phyloP scores from a whole-genome alignment of 495 filamentous ascomycete genomes.

The Cenococcum geophilum region DNA sequence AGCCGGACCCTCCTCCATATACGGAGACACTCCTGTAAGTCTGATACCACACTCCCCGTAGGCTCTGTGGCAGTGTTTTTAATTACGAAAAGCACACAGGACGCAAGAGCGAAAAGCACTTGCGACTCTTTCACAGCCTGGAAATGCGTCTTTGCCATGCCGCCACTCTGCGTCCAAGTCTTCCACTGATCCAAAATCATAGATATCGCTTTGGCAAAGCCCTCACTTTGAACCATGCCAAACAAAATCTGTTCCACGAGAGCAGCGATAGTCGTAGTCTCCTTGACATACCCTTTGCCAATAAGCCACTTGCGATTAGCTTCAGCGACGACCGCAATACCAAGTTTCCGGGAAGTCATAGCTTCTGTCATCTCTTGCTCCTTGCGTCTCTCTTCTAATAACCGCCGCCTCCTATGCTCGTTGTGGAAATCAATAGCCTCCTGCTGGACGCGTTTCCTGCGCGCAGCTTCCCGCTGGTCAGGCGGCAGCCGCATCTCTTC shows the following conservation, averaged over 20 bases:
- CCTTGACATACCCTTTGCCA: constrained; percentile 30
- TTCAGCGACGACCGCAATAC: constrained; percentile 46
- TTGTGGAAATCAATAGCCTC: constrained; percentile 29
- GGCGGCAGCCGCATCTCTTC: constrained; percentile 46
- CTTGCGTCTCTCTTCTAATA: constrained; percentile 37
- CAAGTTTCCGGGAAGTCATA: constrained; percentile 51
- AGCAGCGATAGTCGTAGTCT: constrained; percentile 32
- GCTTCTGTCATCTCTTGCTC: constrained; percentile 49
- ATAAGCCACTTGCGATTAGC: constrained; percentile 47
- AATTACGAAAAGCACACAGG: constrained; percentile 48
- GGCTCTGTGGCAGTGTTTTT: constrained; percentile 44
- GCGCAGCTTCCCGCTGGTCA: constrained; percentile 38
- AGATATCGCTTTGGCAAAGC: constrained; percentile 42
- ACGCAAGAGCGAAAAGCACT: constrained; percentile 48
- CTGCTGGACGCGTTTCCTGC: constrained; percentile 41
- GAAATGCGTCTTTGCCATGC: constrained; percentile 51
- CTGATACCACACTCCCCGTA: constrained; percentile 50
- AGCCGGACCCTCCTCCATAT: constrained; percentile 55
- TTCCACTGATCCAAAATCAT: constrained; percentile 53
- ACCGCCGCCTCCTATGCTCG: constrained; percentile 8
- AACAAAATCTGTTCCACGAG: constrained; percentile 48
- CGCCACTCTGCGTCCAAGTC: constrained; percentile 52
- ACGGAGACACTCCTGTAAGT: constrained; percentile 56
- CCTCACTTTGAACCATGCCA: constrained; percentile 49
- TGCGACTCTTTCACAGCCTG: constrained; percentile 41